phyloP scores from a whole-genome alignment of 1,139 yeast genomes.

The Yamadazyma membranifaciens region DNA sequence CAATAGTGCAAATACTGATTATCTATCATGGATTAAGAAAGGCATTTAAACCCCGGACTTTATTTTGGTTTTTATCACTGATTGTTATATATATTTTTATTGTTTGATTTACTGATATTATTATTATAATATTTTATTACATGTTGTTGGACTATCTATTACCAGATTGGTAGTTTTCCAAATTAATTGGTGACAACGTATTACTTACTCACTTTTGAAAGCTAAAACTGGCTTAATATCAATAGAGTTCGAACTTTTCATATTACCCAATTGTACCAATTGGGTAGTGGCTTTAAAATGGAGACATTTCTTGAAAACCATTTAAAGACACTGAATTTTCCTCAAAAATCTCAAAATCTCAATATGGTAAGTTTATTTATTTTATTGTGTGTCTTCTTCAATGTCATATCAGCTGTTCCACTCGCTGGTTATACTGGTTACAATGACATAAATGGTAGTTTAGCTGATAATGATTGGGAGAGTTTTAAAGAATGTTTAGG shows the following conservation, averaged over 20 bases:
- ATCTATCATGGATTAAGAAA: too few species aligned
- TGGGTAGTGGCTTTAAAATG: not conserved
- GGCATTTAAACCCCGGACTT: too few species aligned
- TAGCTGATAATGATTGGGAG: conserved; percentile 1
- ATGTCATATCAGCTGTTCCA: not conserved
- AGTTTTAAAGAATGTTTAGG: not conserved
- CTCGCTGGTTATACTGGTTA: not conserved
- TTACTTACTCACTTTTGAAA: not conserved
- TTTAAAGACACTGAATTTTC: not conserved
- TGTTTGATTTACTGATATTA: too few species aligned
- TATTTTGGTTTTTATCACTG: too few species aligned
- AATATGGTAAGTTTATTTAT: not conserved
- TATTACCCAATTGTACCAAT: not conserved
- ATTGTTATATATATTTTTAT: too few species aligned
- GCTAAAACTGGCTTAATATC: not conserved
- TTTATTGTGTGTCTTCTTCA: not conserved
- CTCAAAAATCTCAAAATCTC: not conserved
- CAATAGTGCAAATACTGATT: too few species aligned
- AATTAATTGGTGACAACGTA: not conserved
- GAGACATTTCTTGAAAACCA: not conserved
- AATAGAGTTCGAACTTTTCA: not conserved
- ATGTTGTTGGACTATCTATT: not conserved
- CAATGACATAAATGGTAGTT: conserved; percentile 5
- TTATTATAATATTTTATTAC: too few species aligned
- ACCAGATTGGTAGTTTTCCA: not conserved